A percentile compares a stretch with the other conserved stretches of the same genome.
Conservation (phyloP, 441 rosid genomes). For the Geranium incanum region DNA sequence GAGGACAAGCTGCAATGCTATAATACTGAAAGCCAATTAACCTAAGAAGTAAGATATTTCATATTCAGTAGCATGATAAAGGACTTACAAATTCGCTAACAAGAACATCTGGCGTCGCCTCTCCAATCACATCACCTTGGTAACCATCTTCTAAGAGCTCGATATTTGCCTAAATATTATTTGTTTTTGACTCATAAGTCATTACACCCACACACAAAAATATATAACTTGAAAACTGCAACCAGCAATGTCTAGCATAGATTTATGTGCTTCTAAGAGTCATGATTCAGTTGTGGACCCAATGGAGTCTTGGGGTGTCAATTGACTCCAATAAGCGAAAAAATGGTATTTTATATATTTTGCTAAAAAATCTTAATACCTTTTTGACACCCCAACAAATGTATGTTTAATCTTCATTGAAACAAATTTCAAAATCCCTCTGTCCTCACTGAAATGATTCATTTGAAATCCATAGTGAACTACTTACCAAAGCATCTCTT, state of each 20-base stretch:
- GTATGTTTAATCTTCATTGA: too few relatives aligned
- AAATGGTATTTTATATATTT: too few relatives aligned
- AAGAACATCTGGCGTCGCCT: conserved; percentile 79
- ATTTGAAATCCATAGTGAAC: conserved; percentile 3
- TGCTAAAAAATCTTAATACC: too few relatives aligned
- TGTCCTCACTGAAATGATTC: background rate
- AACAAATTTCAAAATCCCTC: too few relatives aligned
- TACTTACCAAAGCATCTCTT: conserved; percentile 52
- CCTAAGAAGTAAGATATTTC: background rate
- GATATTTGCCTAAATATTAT: conserved; percentile 40
- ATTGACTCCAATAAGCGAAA: too few relatives aligned
- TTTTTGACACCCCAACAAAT: too few relatives aligned
- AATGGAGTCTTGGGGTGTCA: too few relatives aligned
- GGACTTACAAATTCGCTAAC: conserved; percentile 76
- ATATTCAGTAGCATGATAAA: conserved; percentile 6
- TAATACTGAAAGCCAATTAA: background rate
- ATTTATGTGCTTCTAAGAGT: background rate
- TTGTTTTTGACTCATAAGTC: conserved; percentile 10
- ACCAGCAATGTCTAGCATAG: background rate
- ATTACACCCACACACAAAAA: conserved; percentile 5
- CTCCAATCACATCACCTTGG: conserved; percentile 76
- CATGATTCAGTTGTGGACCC: too few relatives aligned
- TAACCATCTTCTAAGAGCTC: conserved; percentile 75
- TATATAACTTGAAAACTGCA: background rate
- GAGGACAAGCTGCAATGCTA: background rate